phyloP scores from a whole-genome alignment of 1,139 yeast genomes.

The Pichia sp. region DNA sequence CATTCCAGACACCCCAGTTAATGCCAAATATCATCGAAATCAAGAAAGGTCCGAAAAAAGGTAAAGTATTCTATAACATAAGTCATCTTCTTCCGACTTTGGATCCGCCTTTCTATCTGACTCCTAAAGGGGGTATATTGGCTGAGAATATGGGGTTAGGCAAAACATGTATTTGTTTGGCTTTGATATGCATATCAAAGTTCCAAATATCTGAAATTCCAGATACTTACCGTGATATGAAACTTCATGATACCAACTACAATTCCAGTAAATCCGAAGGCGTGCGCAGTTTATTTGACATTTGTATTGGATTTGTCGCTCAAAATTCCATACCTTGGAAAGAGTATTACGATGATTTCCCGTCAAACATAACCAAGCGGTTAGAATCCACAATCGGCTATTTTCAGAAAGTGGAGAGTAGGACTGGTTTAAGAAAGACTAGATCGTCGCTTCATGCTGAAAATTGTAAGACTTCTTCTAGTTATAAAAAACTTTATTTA shows the following conservation, averaged over 20 bases:
- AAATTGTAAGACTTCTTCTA: slow-evolving; percentile 5
- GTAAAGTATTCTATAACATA: slow-evolving; percentile 37
- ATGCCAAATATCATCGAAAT: slow-evolving; percentile 44
- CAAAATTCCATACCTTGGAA: slow-evolving; percentile 57
- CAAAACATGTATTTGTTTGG: slow-evolving; percentile 62
- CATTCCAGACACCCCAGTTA: slow-evolving; percentile 32
- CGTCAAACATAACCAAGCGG: slow-evolving; percentile 38
- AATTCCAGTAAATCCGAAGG: not conserved
- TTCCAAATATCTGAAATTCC: slow-evolving; percentile 49
- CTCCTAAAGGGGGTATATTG: slow-evolving; percentile 63
- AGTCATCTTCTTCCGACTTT: slow-evolving; percentile 30
- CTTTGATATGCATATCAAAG: slow-evolving; percentile 54
- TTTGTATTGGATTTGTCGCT: slow-evolving; percentile 42
- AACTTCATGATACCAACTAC: slow-evolving; percentile 23
- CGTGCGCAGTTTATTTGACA: slow-evolving; percentile 35
- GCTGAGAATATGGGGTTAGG: slow-evolving; percentile 81
- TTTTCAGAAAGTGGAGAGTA: slow-evolving; percentile 35
- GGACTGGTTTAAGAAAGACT: slow-evolving; percentile 4
- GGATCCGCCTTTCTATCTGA: slow-evolving; percentile 39
- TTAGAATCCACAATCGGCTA: slow-evolving; percentile 41
- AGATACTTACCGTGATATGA: not conserved
- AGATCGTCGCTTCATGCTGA: slow-evolving; percentile 14
- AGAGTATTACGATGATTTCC: slow-evolving; percentile 40
- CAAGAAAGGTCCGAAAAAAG: not conserved
- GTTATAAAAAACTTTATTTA: slow-evolving; percentile 32